Evolutionary conservation across 768 basidiomycete genomes (phyloP), one percentile per base, ranked within the genome.

Genomic region (Royoungia palumana): DNA sequence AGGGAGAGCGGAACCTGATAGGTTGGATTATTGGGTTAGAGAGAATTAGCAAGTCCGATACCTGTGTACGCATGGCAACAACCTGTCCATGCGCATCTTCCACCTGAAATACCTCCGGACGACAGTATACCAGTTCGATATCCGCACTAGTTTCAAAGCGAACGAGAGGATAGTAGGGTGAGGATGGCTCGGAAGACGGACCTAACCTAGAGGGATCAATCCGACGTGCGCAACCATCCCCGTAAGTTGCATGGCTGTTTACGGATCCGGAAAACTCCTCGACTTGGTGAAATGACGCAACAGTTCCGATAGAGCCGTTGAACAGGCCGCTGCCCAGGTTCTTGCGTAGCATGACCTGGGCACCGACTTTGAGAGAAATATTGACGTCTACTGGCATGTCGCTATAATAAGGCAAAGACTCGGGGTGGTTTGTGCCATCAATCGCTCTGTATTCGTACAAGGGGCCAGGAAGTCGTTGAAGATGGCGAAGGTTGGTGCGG

Each of bases 271-370:
- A n/a, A n/a, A n/a, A n/a, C n/a, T n/a, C n/a, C n/a, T n/a, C n/a
- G n/a, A n/a, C n/a, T n/a, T n/a, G n/a, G n/a, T n/a, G n/a, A n/a
- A n/a, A n/a, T n/a, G n/a, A n/a, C n/a, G n/a, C 63, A 3, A 88
- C 77, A 19, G 68, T 70, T 0, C 85, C 85, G 45, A 86, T 78
- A 34, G 76, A 79, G 1, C 85, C 85, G 58, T 88, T 88, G 41
- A 86, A 85, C n/a, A 87, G 75, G 30, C 72, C 57, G 24, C 61
- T 67, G 32, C 77, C 81, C 38, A 81, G 69, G 56, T 88, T 88
- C 71, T 86, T 86, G 64, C 87, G 75, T 24, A 87, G 71, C 83
- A 85, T 85, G 9, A 79, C 77, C 56, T 87, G 86, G 10, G 81
- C 78, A 32, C 77, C 76, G 17, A 73, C 58, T 59, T 86, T 86